A percentile compares a stretch with the other conserved stretches of the same genome.
These are phyloP conservation scores for Mortierella sp. DNA, from an alignment of 371 early-diverging fungal species.

Conservation along the genomic window DNA sequence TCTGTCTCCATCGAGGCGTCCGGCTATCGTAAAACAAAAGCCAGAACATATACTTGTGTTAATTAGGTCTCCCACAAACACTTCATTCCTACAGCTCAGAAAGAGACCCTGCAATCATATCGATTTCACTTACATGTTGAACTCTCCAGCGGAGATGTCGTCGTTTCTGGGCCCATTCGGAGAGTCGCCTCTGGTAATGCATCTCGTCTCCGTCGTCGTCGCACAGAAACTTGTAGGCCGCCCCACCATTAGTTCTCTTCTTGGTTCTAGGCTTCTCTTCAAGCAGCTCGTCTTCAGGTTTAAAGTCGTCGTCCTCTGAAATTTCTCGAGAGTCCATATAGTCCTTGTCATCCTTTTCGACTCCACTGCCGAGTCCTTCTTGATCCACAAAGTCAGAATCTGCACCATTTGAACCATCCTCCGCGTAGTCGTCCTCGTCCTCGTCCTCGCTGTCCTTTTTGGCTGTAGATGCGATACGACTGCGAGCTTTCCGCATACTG, in stretches of 20 bases:
- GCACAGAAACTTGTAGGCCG: slow-evolving; percentile 51
- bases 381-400: slow-evolving; percentile 33
- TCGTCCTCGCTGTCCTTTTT: slow-evolving; percentile 23
- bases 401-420: slow-evolving; percentile 7
- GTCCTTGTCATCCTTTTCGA: slow-evolving; percentile 32
- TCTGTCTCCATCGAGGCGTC: slow-evolving; percentile 35
- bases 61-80: too few relatives aligned
- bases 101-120: too few relatives aligned
- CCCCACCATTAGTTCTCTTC: slow-evolving; percentile 29
- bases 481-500: slow-evolving; percentile 44
- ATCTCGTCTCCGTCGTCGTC: slow-evolving; percentile 77
- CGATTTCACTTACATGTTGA: slow-evolving; percentile 37
- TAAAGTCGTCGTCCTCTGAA: slow-evolving; percentile 39
- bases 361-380: slow-evolving; percentile 10
- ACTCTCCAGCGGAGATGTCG: slow-evolving; percentile 61
- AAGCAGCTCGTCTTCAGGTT: slow-evolving; percentile 18
- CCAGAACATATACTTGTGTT: too few relatives aligned
- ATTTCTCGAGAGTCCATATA: slow-evolving; percentile 26
- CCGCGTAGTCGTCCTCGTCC: slow-evolving; percentile 26
- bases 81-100: too few relatives aligned
- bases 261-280: slow-evolving; percentile 14
- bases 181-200: slow-evolving; percentile 67
- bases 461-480: slow-evolving; percentile 18
- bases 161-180: slow-evolving; percentile 68
- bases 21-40: slow-evolving; percentile 8